Evolutionary conservation across 192 early-diverging fungal species (phyloP).

Genomic region (Coemansia sp.): DNA sequence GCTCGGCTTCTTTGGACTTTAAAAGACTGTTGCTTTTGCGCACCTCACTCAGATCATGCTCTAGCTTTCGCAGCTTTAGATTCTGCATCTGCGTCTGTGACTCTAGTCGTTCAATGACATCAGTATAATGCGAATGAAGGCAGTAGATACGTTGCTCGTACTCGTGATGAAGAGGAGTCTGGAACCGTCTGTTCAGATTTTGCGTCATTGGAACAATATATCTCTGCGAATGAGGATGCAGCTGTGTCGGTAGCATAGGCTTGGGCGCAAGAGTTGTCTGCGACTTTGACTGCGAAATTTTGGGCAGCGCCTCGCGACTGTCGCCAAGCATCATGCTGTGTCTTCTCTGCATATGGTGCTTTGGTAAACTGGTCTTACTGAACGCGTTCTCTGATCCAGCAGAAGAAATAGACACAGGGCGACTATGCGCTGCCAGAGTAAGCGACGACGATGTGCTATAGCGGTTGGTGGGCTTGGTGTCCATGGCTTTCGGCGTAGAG

Average conservation of each 20-base stretch:
- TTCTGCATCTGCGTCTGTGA: slow-evolving; percentile 24
- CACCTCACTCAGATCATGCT: slow-evolving; percentile 25
- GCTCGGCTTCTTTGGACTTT: slow-evolving; percentile 29
- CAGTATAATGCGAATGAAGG: slow-evolving; percentile 48
- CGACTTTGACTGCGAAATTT: slow-evolving; percentile 5
- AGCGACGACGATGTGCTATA: slow-evolving; percentile 21
- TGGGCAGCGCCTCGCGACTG: slow-evolving; percentile 17
- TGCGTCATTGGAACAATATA: slow-evolving; percentile 50
- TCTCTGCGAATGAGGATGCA: slow-evolving; percentile 15
- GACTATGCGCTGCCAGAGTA: slow-evolving; percentile 17
- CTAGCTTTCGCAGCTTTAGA: slow-evolving; percentile 22
- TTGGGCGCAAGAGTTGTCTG: background rate
- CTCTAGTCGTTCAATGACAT: slow-evolving; percentile 45
- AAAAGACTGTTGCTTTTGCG: slow-evolving; percentile 22
- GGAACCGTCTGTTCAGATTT: slow-evolving; percentile 46
- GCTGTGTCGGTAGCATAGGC: background rate
- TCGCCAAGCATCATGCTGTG: slow-evolving; percentile 13
- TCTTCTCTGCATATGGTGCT: background rate
- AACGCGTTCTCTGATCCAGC: background rate
- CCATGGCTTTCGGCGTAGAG: slow-evolving; percentile 3
- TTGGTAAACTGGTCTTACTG: background rate
- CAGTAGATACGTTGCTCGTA: slow-evolving; percentile 55
- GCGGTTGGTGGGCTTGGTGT: background rate
- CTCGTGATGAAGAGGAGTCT: slow-evolving; percentile 37
- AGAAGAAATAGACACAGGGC: slow-evolving; percentile 16